Conservation (phyloP, 2,329 filamentous ascomycete genomes). For the Pseudopyrenochaeta lycopersici region DNA sequence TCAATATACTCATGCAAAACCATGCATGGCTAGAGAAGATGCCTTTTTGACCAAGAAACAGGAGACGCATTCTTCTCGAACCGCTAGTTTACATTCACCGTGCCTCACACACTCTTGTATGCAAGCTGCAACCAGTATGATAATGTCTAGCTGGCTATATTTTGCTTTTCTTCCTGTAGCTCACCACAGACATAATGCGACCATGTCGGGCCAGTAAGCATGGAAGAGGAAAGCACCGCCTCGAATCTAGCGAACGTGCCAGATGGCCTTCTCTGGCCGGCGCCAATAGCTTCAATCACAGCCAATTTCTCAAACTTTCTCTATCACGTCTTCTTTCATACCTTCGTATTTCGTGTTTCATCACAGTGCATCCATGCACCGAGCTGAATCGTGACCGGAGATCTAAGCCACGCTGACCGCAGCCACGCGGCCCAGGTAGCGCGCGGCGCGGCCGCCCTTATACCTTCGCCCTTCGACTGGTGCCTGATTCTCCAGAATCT, state of each 20-base stretch:
- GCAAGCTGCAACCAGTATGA: no score
- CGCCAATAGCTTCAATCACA: background rate
- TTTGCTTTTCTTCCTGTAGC: background rate
- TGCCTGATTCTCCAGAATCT: conserved; percentile 38
- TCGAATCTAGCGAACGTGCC: conserved; percentile 11
- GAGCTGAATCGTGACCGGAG: conserved; percentile 31
- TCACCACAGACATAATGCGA: no score
- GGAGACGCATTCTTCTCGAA: no score
- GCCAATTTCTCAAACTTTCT: background rate
- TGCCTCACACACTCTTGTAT: no score
- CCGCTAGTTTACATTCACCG: no score
- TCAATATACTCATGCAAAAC: no score
- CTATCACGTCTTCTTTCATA: background rate
- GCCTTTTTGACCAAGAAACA: no score
- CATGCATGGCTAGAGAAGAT: no score
- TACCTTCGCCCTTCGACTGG: conserved; percentile 31
- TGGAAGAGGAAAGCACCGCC: conserved; percentile 12
- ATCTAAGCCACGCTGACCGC: conserved; percentile 41
- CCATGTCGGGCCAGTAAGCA: conserved; percentile 3
- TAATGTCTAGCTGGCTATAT: no score
- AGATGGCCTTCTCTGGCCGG: conserved; percentile 20
- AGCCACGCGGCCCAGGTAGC: conserved; percentile 17
- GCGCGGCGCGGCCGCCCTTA: conserved; percentile 17
- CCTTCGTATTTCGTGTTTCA: conserved; percentile 20
- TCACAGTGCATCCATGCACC: conserved; percentile 20